Conservation (phyloP, 495 filamentous ascomycete species). For the Hypoxylon perforatum region DNA sequence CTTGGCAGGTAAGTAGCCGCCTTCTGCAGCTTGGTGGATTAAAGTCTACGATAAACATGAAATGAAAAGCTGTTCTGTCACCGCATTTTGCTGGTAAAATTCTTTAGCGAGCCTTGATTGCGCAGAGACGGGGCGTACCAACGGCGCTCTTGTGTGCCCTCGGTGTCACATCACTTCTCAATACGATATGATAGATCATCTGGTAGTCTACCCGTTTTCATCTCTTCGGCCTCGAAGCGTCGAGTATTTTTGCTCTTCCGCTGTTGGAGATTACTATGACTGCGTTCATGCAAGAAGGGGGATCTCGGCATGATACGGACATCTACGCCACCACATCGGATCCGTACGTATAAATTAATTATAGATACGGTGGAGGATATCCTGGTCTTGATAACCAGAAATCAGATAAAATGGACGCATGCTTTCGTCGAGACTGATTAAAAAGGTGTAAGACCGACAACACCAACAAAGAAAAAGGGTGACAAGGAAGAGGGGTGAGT, state of each 20-base stretch:
- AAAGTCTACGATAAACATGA: background rate
- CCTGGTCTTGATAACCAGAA: background rate
- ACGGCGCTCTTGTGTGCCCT: conserved; percentile 23
- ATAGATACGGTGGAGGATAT: background rate
- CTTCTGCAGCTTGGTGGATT: background rate
- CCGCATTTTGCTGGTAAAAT: conserved; percentile 3
- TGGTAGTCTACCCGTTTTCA: conserved; percentile 19
- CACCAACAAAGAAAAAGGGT: too few species aligned
- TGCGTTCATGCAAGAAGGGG: conserved; percentile 9
- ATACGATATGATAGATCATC: conserved; percentile 44
- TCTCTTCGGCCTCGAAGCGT: conserved; percentile 5
- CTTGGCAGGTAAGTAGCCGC: background rate
- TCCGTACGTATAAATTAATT: background rate
- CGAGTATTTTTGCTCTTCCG: conserved; percentile 11
- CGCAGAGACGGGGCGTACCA: conserved; percentile 11
- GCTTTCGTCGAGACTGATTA: too few species aligned
- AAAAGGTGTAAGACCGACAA: too few species aligned
- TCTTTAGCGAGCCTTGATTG: conserved; percentile 2
- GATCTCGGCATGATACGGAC: conserved; percentile 18
- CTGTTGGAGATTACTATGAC: conserved; percentile 1
- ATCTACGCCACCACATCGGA: background rate
- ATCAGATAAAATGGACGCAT: too few species aligned
- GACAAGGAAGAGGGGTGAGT: too few species aligned
- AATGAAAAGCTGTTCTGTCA: conserved; percentile 5
- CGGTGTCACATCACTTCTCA: conserved; percentile 28